A percentile compares a stretch with the other conserved stretches of the same genome.
Evolutionary conservation across 129 eudicot genomes (phyloP).

Genomic region (Mikania micrantha): DNA sequence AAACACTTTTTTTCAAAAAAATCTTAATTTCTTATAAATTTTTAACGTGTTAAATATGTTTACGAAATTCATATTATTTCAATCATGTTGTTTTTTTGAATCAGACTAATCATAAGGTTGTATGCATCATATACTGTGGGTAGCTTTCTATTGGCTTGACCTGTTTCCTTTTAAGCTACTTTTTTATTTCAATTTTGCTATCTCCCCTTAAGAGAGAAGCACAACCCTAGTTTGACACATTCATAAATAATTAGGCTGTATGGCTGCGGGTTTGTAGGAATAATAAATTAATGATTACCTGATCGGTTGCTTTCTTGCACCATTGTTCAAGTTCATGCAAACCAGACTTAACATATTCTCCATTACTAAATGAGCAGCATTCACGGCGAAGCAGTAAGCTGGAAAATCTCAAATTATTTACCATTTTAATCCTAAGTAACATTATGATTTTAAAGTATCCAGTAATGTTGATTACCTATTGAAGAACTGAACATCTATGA

Average conservation of each 20-base stretch:
- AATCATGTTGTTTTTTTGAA: not conserved
- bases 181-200: not conserved
- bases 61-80: not conserved
- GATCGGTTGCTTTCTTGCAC: conserved; percentile 78
- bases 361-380: conserved; percentile 99
- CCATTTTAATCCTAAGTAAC: not conserved
- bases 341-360: conserved; percentile 94
- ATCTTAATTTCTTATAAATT: not conserved
- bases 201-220: not conserved
- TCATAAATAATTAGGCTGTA: not conserved
- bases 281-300: conserved; percentile 39
- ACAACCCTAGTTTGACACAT: not conserved
- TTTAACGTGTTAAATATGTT: not conserved
- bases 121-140: not conserved
- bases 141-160: not conserved
- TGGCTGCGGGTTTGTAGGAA: conserved; percentile 6
- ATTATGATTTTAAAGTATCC: not conserved
- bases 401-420: conserved; percentile 20
- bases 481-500: conserved; percentile 97
- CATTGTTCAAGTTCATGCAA: conserved; percentile 87
- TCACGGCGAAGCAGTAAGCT: conserved; percentile 96
- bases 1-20: not conserved
- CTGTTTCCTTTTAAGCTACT: not conserved
- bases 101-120: not conserved
- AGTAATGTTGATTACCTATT: conserved; percentile 53